Conservation (phyloP, 208 protist genomes). For the Crithidia sp. region DNA sequence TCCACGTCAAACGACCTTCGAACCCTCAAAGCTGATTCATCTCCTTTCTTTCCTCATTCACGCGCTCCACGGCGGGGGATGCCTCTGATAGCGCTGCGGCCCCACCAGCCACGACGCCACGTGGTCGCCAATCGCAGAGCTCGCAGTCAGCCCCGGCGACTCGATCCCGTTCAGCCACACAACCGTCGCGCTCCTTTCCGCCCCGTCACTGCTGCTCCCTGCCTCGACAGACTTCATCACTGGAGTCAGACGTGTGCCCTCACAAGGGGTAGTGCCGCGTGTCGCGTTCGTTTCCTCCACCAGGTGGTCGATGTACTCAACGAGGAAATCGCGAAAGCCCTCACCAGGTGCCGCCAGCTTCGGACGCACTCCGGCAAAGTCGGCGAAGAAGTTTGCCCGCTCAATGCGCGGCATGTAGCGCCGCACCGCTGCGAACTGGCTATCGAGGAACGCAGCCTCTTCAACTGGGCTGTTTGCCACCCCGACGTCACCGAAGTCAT, state of each 20-base stretch:
- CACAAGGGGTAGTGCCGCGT: neutral
- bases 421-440: conserved; percentile 30
- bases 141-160: conserved; percentile 46
- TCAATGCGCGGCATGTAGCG: conserved; percentile 42
- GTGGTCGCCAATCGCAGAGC: conserved; percentile 44
- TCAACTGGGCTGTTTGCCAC: conserved; percentile 15
- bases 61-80: conserved; percentile 26
- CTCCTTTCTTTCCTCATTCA: neutral
- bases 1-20: too few relatives aligned
- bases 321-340: conserved; percentile 47
- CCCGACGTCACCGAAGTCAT: conserved; percentile 24
- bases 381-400: conserved; percentile 21
- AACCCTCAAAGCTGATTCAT: too few relatives aligned
- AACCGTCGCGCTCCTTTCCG: neutral
- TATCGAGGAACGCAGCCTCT: conserved; percentile 38
- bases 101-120: conserved; percentile 33
- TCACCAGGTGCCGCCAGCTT: conserved; percentile 40
- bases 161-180: conserved; percentile 52
- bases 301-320: conserved; percentile 32
- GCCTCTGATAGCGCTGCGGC: neutral
- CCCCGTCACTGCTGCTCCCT: neutral
- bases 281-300: neutral
- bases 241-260: neutral
- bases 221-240: conserved; percentile 8
- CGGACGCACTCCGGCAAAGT: conserved; percentile 50